Evolutionary conservation across 2,329 filamentous ascomycete genomes (phyloP), one percentile per base, ranked within the genome.

Genomic region (Epichloe gansuensis): DNA sequence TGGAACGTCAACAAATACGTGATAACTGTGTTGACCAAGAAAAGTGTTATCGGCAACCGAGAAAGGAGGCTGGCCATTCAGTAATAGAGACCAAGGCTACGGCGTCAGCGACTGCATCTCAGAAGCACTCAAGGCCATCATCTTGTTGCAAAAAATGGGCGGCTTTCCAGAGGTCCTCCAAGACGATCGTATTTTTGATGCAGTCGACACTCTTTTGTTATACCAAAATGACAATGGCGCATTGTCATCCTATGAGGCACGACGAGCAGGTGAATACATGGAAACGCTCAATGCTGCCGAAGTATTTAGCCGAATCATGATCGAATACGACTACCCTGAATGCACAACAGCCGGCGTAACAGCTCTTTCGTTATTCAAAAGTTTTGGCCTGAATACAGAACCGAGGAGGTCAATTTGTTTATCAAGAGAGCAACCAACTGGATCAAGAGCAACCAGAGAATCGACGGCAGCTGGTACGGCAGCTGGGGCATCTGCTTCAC

Each of bases 401-500:
- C 78, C 0, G 68, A 77, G 0, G 91, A 97, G 55, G 91, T 98
- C 58, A 74, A 79, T 8, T 65, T 64, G 0, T 89, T 93, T 61
- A 85, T 93, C 58, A 72, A 73, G 21, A 78, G 83, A 39, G 90
- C 91, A 0, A 81, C 95, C 1, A 72, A 75, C 48, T 97, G 90
- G 73, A 95, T 98, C 68, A 87, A 90, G 63, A 76, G 76, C 2
- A 80, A 83, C 3, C 93, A 97, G 69, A 75, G 80, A 2, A 67
- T 76, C 0, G 89, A 97, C 60, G 93, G 93, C n/a, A 86, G 85
- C 55, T 98, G 93, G 93, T 97, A 98, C 65, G 93, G 93, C 46
- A 90, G 83, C 64, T 98, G 93, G 93, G 93, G 88, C 50, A 94
- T 98, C 62, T 98, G 93, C 72, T 98, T 95, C 69, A 96, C 91